Percentiles rank a stretch among this genome's conserved stretches.
phyloP scores from a whole-genome alignment of 257 asterid genomes.

The Striga asiatica region DNA sequence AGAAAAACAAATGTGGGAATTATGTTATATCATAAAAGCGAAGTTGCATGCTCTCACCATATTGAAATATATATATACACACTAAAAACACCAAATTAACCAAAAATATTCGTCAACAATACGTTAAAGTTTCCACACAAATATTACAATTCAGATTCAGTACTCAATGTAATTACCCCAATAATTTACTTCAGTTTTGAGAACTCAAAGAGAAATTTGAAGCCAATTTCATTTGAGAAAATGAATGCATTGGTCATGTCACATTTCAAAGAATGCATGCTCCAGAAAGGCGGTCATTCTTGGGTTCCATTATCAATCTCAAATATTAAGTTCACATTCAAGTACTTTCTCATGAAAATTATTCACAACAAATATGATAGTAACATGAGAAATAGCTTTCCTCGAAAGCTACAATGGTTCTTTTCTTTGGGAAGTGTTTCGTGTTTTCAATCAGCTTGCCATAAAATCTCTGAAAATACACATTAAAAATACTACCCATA shows the following conservation, averaged over 20 bases:
- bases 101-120: neutral
- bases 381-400: neutral
- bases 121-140: neutral
- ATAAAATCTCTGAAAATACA: neutral
- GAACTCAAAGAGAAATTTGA: neutral
- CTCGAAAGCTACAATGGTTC: neutral
- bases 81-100: neutral
- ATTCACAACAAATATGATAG: neutral
- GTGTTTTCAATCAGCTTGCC: neutral
- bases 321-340: neutral
- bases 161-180: neutral
- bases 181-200: neutral
- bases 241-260: neutral
- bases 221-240: neutral
- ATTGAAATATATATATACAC: too few relatives aligned
- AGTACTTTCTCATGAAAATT: neutral
- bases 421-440: neutral
- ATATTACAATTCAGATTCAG: neutral
- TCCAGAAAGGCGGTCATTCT: neutral
- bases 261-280: neutral
- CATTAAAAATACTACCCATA: neutral
- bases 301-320: neutral
- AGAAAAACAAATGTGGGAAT: too few relatives aligned
- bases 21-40: too few relatives aligned
- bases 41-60: too few relatives aligned